A percentile compares a stretch with the other conserved stretches of the same genome.
Conservation (phyloP, 225 moss, liverwort and hornwort species). For the Rhytidiadelphus loreus region DNA sequence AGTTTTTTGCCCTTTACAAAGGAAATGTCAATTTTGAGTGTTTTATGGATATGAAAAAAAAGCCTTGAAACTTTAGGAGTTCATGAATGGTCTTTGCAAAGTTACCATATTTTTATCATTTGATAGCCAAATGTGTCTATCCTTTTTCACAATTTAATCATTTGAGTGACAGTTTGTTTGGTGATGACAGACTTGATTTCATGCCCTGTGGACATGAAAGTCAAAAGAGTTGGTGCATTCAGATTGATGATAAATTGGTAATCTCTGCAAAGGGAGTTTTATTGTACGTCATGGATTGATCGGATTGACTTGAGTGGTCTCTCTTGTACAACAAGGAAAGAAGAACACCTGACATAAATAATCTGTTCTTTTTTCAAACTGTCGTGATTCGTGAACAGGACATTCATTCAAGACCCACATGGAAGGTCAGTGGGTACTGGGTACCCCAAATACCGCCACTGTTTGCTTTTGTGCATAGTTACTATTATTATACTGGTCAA, state of each 20-base stretch:
- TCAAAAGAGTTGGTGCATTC: not conserved
- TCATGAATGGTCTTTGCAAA: too few relatives aligned
- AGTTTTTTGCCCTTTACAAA: too few relatives aligned
- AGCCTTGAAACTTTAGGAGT: too few relatives aligned
- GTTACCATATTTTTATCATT: too few relatives aligned
- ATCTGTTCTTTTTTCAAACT: not conserved
- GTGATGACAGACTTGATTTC: not conserved
- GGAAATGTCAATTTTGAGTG: too few relatives aligned
- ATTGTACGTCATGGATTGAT: not conserved
- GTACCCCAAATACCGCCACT: too few relatives aligned
- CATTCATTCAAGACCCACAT: not conserved
- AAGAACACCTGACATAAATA: not conserved
- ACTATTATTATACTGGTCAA: too few relatives aligned
- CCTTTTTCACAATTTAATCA: not conserved
- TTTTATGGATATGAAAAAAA: too few relatives aligned
- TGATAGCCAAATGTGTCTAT: not conserved
- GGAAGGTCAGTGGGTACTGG: too few relatives aligned
- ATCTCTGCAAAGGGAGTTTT: not conserved
- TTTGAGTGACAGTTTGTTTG: not conserved
- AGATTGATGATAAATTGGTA: not conserved
- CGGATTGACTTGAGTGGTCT: not conserved
- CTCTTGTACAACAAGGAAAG: not conserved
- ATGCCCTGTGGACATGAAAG: not conserved
- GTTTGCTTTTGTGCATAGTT: too few relatives aligned
- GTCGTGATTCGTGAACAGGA: not conserved